phyloP scores from a whole-genome alignment of 202 grass and related monocot species.

The Panicum hallii region DNA sequence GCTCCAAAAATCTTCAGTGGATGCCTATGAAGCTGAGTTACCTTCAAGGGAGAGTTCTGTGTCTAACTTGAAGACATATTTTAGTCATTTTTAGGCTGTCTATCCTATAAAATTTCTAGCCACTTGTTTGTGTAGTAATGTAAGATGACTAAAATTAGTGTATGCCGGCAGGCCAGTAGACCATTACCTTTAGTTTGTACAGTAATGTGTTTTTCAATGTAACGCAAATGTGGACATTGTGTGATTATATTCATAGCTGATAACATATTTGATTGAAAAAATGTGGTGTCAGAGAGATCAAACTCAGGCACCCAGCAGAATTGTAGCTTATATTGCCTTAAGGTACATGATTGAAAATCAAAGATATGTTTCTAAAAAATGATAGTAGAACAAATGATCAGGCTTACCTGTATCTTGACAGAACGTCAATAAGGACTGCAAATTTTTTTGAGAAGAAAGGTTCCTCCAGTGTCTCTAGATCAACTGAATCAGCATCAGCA shows the following conservation, averaged over 20 bases:
- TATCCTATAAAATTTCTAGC: not conserved
- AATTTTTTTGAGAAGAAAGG: slow-evolving; percentile 96
- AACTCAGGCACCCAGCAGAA: not conserved
- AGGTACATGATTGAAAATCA: slow-evolving; percentile 1
- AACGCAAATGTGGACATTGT: not conserved
- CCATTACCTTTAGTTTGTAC: not conserved
- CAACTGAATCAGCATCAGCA: slow-evolving; percentile 52
- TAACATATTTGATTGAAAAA: not conserved
- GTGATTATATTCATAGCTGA: not conserved
- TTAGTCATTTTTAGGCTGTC: not conserved
- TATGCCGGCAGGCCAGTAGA: not conserved
- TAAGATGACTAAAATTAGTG: slow-evolving; percentile 10
- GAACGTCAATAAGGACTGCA: slow-evolving; percentile 66
- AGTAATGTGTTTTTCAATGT: not conserved
- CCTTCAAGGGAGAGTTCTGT: not conserved
- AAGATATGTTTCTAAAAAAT: slow-evolving; percentile 30
- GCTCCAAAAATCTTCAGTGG: not conserved
- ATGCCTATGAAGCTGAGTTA: slow-evolving; percentile 3
- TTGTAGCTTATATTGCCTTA: slow-evolving; percentile 14
- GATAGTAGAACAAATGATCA: not conserved
- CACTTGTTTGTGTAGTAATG: not conserved
- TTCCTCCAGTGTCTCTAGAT: slow-evolving; percentile 68
- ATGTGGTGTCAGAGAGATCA: not conserved
- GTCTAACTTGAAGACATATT: not conserved
- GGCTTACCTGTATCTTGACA: slow-evolving; percentile 72